Base-by-base conservation (phyloP, 169 alveolate genomes). In the Plasmodium gonderi region DNA sequence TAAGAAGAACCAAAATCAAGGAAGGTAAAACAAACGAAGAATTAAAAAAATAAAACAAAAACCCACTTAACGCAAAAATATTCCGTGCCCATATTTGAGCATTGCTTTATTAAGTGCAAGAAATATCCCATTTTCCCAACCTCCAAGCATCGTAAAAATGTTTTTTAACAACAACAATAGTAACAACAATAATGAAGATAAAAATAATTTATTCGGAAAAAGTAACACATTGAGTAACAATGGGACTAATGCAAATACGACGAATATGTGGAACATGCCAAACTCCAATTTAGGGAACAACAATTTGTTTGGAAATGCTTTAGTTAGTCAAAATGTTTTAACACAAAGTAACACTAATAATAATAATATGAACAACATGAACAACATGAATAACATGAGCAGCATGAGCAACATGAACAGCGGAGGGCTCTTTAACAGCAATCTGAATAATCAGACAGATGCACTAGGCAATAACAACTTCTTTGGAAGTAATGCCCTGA, bases 221-320 rank as follows among this genome's bases (percentile, higher is more conserved):
- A 87, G 51, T 51, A 87, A 29, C 49, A 44, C 49, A 44, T 31
- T 51, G 74, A 87, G 68, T 87, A 87, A 82, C 82, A 82, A 75
- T 74, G 82, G 92, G n/a, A 44, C 38, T 4, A 75, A 33, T 51
- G 79, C 79, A 45, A 74, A 40, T 65, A 65, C 60, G 74, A 11
- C 89, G 20, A 87, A 87, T 45, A 87, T 87, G 89, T 87, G 93
- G 93, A 76, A 36, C 51, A 38, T 87, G 74, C 79, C 83, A 40
- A 87, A 75, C 72, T 67, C 65, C 68, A 87, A 75, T 75, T 75
- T 87, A 78, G 51, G 79, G 4, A 87, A 87, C 79, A 75, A 23
- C 77, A 75, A 60, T 45, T 87, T 87, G 42, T 87, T 87, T 40
- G 79, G 80, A 2, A 67, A 68, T 20, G 60, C 29, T 74, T 44